Base-by-base conservation (phyloP, 2,329 filamentous ascomycete genomes). In the Colletotrichum sp. region DNA sequence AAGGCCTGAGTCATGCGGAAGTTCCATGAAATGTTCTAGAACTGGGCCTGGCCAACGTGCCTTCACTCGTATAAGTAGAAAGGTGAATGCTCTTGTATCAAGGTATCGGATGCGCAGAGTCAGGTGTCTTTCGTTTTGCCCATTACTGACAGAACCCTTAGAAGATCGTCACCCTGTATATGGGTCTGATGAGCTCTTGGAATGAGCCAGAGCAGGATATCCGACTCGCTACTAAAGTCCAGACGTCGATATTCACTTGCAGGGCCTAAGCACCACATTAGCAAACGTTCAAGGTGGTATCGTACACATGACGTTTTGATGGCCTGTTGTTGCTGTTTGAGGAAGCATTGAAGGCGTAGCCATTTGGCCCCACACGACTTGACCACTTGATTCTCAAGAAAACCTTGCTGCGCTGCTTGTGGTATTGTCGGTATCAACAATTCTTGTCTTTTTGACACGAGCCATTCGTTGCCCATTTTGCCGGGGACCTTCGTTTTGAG, bases 311-410 rank as follows among this genome's bases (percentile, higher is more conserved):
- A 18, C 9, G 16, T 43, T 43, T 43, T 43, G 38, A 48, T n/a
- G 5, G 18, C 9, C 12, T n/a, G 38, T 48, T n/a, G 18, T n/a
- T 48, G 38, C 3, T 43, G 38, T 38, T 8, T 16, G 38, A n/a
- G 9, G 18, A 48, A 48, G 2, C 18, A n/a, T 48, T 48, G 9
- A 7, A n/a, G 38, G 9, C 5, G 18, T 48, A n/a, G 9, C 16
- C 8, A 43, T 43, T 12, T 48, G 1, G 38, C 18, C 38, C 38
- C 38, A 43, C 9, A 43, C 18, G 18, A n/a, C 18, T 43, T 43
- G 1, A n/a, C 38, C 0, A 43, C 0, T 43, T 1, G 8, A 43
- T n/a, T 43, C 36, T 3, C 0, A 43, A 18, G 1, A 10, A 43
- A 43, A 3, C 8, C 3, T 48, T 7, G 1, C 38, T 48, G 18